Evolutionary conservation across 2,329 filamentous ascomycete genomes (phyloP).

Genomic region (Neofusicoccum laricinum): DNA sequence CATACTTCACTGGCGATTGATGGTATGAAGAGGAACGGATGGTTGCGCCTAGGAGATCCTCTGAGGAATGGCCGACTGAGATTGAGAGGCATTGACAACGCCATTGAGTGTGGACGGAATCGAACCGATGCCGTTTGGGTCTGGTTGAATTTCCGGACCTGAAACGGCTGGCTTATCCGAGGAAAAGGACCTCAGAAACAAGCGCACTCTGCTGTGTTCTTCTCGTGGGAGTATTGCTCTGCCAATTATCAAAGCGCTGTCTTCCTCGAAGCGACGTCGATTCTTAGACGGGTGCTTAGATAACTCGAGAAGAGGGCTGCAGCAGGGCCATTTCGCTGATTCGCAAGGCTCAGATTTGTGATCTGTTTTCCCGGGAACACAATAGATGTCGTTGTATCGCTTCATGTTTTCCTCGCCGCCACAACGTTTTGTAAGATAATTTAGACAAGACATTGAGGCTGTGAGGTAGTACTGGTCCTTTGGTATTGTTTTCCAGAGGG

Average conservation of each 20-base stretch:
- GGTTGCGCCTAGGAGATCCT: not conserved
- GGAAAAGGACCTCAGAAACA: not conserved
- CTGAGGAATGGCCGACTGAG: not conserved
- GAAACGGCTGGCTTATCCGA: not conserved
- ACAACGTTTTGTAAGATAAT: not conserved
- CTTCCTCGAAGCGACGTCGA: accelerated
- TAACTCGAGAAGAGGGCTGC: not conserved
- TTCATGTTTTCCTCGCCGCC: not conserved
- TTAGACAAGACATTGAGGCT: not conserved
- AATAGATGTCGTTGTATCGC: not conserved
- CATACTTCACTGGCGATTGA: no score
- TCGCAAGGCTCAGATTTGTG: not conserved
- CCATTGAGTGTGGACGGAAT: not conserved
- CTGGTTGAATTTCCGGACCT: no score
- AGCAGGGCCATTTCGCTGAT: not conserved
- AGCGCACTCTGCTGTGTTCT: not conserved
- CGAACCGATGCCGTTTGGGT: not conserved
- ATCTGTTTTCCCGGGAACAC: not conserved
- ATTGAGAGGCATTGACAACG: accelerated
- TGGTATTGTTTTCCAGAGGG: accelerated
- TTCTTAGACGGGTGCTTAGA: not conserved
- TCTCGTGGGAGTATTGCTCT: not conserved
- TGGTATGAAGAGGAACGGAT: not conserved
- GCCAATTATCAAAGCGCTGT: not conserved
- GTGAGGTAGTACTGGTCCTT: not conserved